Conservation (phyloP, 805 yeast species). For the Wickerhamomyces subpelliculosus region DNA sequence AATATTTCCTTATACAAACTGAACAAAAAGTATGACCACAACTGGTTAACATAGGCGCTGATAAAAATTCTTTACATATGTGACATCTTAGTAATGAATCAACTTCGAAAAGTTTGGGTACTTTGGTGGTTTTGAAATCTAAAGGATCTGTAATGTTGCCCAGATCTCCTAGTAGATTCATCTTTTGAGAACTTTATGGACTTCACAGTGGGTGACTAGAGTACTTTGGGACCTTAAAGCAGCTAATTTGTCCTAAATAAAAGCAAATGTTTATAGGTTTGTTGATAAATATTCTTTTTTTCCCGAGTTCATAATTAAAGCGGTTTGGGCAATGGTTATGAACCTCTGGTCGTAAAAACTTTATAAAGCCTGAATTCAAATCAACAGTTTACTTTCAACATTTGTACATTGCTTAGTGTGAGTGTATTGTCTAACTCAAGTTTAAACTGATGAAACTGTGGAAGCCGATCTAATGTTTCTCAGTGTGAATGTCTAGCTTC, state of each 20-base stretch:
- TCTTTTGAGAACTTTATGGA: not conserved
- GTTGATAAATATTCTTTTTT: not conserved
- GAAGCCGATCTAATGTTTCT: too few species aligned
- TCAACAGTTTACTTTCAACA: too few species aligned
- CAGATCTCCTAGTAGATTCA: slow-evolving; percentile 4
- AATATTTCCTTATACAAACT: slow-evolving; percentile 68
- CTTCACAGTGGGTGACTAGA: too few species aligned
- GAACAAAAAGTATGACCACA: slow-evolving; percentile 92
- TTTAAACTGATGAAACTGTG: too few species aligned
- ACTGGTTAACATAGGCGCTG: slow-evolving; percentile 74
- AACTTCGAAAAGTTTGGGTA: slow-evolving; percentile 52
- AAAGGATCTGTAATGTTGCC: slow-evolving; percentile 51
- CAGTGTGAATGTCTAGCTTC: too few species aligned
- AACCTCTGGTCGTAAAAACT: not conserved
- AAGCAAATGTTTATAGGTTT: not conserved
- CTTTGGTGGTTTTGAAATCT: slow-evolving; percentile 53
- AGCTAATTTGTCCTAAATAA: too few species aligned
- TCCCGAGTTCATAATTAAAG: not conserved
- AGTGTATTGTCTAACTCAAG: too few species aligned
- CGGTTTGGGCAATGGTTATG: not conserved
- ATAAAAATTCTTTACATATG: slow-evolving; percentile 77
- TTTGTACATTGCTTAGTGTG: too few species aligned
- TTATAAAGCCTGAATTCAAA: too few species aligned
- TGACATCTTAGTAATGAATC: slow-evolving; percentile 77
- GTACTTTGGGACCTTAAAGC: too few species aligned